Base-by-base conservation (phyloP, 768 basidiomycete genomes). In the Tricholoma matsutake region DNA sequence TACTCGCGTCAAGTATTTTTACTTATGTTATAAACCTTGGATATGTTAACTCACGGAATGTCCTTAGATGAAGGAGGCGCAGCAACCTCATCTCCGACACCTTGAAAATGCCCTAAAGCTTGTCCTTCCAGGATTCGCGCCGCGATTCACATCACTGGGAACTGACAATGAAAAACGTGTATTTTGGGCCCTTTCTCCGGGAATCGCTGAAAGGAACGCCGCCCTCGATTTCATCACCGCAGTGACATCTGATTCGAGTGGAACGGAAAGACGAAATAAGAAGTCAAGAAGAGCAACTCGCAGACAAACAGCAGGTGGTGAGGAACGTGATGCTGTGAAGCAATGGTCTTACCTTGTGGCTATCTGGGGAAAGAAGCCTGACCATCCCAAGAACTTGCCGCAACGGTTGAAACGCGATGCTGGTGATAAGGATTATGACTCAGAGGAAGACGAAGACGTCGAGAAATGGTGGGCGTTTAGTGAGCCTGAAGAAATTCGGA, bases 291-390 rank as follows among this genome's bases (percentile, higher is more conserved):
- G 72, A 60, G 81, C 73, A 68, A 81, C 71, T 66, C 81, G 74
- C 67, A 76, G 71, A 29, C 75, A 70, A 58, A 69, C 70, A 28
- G 74, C 72, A 31, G 78, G 78, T 7, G 71, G 75, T 31, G 83
- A 83, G 13, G 83, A 86, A n/a, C 76, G 85, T n/a, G 69, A 71
- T 20, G 72, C 76, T 34, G 71, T 87, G 70, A 80, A 71, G 60
- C 79, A 82, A 32, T 94, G 91, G 91, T 78, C 84, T 1, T 91
- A 87, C 87, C 88, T 90, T 69, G 67, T 94, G n/a, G 85, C 82
- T 4, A 88, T 91, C 1, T 89, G 85, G 82, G 91, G 91, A 1
- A 82, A 72, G 71, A 81, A 74, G 62, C 84, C 86, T 18, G 63
- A 69, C 22, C 57, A 45, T 41, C 59, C 57, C 10, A 41, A 59